Base-by-base conservation (phyloP, 73 alveolate genomes). In the Paramecium octaurelia region DNA sequence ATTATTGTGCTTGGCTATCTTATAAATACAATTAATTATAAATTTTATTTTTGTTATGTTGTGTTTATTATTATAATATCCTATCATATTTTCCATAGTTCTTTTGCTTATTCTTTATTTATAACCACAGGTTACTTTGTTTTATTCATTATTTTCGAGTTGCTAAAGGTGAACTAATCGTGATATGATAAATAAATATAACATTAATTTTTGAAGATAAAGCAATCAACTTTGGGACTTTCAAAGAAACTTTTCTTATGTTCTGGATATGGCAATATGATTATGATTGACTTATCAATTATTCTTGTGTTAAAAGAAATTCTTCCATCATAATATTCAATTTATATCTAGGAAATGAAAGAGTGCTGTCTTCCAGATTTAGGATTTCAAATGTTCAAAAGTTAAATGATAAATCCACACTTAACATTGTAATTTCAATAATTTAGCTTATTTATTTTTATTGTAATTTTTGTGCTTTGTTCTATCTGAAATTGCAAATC, bases 181-280 rank as follows among this genome's bases (percentile, higher is more conserved):
- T 27, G 31, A 27, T 1, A 27, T 27, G 1, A 27, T 27, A 27
- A 1, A 27, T 0, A 1, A 27, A 27, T 27, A 27, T 64, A 91
- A 93, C 98, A 97, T 96, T 64, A 95, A 94, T 68, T 95, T 95
- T 86, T 95, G 77, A 96, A 96, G 20, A 95, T 95, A 4, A 57
- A 11, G 86, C 88, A 95, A 44, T 95, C 92, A 58, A 93, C 95
- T 2, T 89, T 95, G 12, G 92, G 11, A 92, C 60, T 85, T 93
- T 86, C 43, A 93, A 85, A 95, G 23, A 95, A 92, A 10, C 89
- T 76, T 42, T 93, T 58, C 42, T 89, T 93, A 76, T 95, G 93
- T 14, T 77, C 34, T n/a, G 95, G 92, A 70, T 93, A 92, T 20
- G 86, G 85, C 16, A 64, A 64, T 58, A 77, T 89, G 7, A 40